Conservation (phyloP, 2,329 filamentous ascomycete species). For the Scedosporium minutisporum region DNA sequence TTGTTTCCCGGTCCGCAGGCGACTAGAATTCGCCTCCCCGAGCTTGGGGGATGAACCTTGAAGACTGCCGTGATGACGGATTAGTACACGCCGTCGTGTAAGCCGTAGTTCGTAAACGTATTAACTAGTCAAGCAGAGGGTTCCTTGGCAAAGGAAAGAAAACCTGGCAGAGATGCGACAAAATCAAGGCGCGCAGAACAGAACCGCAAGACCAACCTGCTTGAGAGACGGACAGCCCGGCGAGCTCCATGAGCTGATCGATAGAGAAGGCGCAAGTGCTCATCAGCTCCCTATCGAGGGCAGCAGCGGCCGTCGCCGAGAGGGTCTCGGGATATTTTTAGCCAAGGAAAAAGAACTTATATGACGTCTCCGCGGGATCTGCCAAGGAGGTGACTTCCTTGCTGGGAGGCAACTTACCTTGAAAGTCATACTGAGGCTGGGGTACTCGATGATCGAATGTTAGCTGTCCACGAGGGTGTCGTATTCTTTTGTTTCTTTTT, state of each 20-base stretch:
- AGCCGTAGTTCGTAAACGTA: not conserved
- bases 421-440: not conserved
- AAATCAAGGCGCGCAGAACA: not conserved
- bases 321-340: constrained; percentile 55
- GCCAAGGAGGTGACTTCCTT: not conserved
- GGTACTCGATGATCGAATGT: not conserved
- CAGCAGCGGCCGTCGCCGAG: constrained; percentile 75
- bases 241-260: constrained; percentile 95
- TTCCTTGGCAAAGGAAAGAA: not conserved
- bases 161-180: not conserved
- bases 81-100: not conserved
- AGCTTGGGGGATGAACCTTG: constrained; percentile 65
- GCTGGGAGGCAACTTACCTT: not conserved
- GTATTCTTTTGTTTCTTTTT: too few relatives aligned
- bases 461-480: not conserved
- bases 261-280: constrained; percentile 77
- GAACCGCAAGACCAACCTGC: constrained; percentile 49
- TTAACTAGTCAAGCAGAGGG: not conserved
- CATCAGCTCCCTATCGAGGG: constrained; percentile 92
- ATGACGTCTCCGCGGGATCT: not conserved
- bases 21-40: constrained; percentile 66
- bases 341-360: not conserved
- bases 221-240: constrained; percentile 86
- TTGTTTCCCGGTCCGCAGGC: constrained; percentile 83
- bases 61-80: constrained; percentile 49